Percentiles rank a stretch among this genome's conserved stretches.
Conservation (phyloP, 2,329 filamentous ascomycete species). For the Cladosporium sp. region DNA sequence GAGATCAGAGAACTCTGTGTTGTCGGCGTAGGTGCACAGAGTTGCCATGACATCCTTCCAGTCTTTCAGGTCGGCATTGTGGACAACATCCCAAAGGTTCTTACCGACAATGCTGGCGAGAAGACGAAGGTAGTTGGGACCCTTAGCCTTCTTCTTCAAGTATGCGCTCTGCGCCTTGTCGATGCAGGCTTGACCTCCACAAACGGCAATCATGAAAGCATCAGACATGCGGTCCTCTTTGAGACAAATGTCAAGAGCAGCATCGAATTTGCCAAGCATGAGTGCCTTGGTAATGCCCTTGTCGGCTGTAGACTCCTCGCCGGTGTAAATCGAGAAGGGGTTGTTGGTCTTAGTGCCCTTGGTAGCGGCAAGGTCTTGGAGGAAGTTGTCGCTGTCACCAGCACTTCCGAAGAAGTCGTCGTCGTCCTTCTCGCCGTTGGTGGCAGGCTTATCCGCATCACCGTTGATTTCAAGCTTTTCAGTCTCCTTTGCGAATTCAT, state of each 20-base stretch:
- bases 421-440: conserved; percentile 36
- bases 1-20: conserved; percentile 87
- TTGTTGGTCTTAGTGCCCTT: conserved; percentile 93
- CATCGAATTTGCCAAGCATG: conserved; percentile 86
- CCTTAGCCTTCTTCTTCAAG: conserved; percentile 75
- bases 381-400: conserved; percentile 77
- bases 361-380: conserved; percentile 79
- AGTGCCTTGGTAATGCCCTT: conserved; percentile 83
- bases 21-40: conserved; percentile 91
- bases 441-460: conserved; percentile 51
- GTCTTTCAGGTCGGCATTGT: conserved; percentile 87
- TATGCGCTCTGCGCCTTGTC: conserved; percentile 93
- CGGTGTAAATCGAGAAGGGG: conserved; percentile 85
- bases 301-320: conserved; percentile 80
- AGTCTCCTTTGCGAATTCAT: conserved; percentile 44
- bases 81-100: conserved; percentile 96
- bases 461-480: conserved; percentile 49
- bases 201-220: conserved; percentile 97
- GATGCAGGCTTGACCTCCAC: conserved; percentile 87
- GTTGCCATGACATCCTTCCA: conserved; percentile 98
- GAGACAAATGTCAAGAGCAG: conserved; percentile 84
- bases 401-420: conserved; percentile 72
- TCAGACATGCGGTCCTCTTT: conserved; percentile 89
- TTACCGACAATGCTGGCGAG: conserved; percentile 90
- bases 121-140: conserved; percentile 88